Evolutionary conservation across 306 rosid species (phyloP).

Genomic region (Calophaca sinica): DNA sequence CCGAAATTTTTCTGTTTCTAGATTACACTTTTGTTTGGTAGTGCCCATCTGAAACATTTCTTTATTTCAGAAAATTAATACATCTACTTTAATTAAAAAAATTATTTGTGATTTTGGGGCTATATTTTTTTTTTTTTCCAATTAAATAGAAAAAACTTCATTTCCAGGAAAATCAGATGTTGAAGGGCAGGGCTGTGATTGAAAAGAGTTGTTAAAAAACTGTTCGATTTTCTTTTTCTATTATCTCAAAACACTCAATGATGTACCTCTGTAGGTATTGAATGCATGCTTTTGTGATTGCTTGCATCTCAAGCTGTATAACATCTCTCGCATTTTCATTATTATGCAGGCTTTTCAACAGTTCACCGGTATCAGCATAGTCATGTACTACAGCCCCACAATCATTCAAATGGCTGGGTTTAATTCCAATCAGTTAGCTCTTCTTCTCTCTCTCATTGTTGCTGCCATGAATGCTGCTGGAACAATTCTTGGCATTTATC

Average conservation of each 20-base stretch:
- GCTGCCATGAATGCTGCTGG: constrained; percentile 81
- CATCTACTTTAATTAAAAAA: not conserved
- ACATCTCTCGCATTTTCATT: constrained; percentile 9
- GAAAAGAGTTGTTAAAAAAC: not conserved
- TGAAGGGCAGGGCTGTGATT: not conserved
- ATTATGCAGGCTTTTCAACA: constrained; percentile 78
- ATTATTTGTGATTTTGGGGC: constrained; percentile 5
- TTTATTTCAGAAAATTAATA: constrained; percentile 1
- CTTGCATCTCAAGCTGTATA: not conserved
- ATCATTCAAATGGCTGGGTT: constrained; percentile 84
- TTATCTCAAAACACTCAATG: constrained; percentile 9
- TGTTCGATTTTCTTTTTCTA: not conserved
- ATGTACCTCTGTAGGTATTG: not conserved
- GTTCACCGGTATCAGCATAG: constrained; percentile 84
- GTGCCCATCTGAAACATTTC: constrained; percentile 6
- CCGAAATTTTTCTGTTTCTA: constrained; percentile 6
- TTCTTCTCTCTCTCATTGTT: constrained; percentile 65
- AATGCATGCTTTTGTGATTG: not conserved
- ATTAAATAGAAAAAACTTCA: not conserved
- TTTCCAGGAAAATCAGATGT: not conserved
- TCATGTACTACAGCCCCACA: constrained; percentile 53
- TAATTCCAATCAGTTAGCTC: constrained; percentile 69
- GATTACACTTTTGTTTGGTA: constrained; percentile 3
- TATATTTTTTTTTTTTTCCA: not conserved
- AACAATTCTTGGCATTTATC: constrained; percentile 73